These are phyloP conservation scores for Ogataea zsoltii DNA, from an alignment of 805 yeast genomes.

Conservation along the genomic window DNA sequence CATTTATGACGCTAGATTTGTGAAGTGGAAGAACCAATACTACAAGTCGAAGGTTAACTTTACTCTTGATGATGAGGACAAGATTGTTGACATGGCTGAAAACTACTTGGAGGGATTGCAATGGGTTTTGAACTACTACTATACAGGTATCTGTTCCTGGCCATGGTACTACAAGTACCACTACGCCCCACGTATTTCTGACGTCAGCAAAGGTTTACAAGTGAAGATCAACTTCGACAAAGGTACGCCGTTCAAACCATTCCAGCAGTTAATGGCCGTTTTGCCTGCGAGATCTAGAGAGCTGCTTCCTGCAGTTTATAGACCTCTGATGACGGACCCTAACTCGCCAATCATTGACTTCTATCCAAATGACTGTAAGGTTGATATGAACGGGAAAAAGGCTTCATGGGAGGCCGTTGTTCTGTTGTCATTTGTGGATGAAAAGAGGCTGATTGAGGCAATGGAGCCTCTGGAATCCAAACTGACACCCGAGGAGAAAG, in stretches of 20 bases:
- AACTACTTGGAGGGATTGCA: conserved; percentile 93
- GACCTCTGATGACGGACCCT: conserved; percentile 82
- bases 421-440: conserved; percentile 87
- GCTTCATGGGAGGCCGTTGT: conserved; percentile 99
- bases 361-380: conserved; percentile 83
- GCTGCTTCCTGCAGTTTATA: conserved; percentile 74
- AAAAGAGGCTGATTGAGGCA: conserved; percentile 67
- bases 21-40: conserved; percentile 81
- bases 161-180: conserved; percentile 90
- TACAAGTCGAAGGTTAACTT: conserved; percentile 80
- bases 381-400: conserved; percentile 92
- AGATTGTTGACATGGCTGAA: conserved; percentile 62
- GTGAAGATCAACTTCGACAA: conserved; percentile 60
- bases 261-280: conserved; percentile 96
- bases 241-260: conserved; percentile 85
- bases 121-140: conserved; percentile 93
- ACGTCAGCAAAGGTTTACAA: conserved; percentile 70
- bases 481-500: conserved; percentile 67
- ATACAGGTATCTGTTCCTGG: conserved; percentile 92
- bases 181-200: conserved; percentile 93
- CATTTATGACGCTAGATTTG: conserved; percentile 72
- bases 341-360: conserved; percentile 86
- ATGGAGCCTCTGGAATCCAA: conserved; percentile 64
- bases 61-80: conserved; percentile 57
- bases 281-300: conserved; percentile 87